Conservation (phyloP, 2,329 filamentous ascomycete genomes). For the Paecilomyces variotii region DNA sequence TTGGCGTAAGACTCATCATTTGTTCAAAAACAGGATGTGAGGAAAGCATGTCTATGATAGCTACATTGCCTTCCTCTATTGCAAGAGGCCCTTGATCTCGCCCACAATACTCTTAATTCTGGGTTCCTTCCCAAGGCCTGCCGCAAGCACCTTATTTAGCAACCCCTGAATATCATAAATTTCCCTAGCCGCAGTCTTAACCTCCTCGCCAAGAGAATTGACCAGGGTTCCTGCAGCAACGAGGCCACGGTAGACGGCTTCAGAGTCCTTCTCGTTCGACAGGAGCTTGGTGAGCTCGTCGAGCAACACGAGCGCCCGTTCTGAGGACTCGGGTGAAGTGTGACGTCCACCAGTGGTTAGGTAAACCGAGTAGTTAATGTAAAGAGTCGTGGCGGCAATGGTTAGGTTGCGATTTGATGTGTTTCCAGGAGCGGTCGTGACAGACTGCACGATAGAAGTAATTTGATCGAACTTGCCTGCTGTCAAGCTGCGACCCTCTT, state of each 20-base stretch:
- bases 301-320: constrained; percentile 48
- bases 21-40: background rate
- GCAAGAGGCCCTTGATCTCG: constrained; percentile 48
- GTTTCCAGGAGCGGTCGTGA: constrained; percentile 45
- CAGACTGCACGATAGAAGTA: constrained; percentile 55
- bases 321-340: constrained; percentile 33
- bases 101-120: constrained; percentile 51
- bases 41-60: background rate
- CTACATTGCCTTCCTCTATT: background rate
- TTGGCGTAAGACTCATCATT: background rate
- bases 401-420: constrained; percentile 67
- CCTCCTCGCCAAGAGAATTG: constrained; percentile 49
- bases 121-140: constrained; percentile 47
- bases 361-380: constrained; percentile 78
- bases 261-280: constrained; percentile 61
- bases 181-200: constrained; percentile 51
- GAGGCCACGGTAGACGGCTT: constrained; percentile 74
- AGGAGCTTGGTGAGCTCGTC: constrained; percentile 58
- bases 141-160: constrained; percentile 41
- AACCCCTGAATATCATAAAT: constrained; percentile 45
- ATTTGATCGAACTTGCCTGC: constrained; percentile 53
- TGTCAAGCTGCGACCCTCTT: constrained; percentile 60
- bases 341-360: constrained; percentile 43
- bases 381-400: constrained; percentile 71
- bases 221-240: constrained; percentile 76